Percentiles rank a stretch among this genome's conserved stretches.
Conservation (phyloP, 106 monocot genomes). For the Triglochin maritima region DNA sequence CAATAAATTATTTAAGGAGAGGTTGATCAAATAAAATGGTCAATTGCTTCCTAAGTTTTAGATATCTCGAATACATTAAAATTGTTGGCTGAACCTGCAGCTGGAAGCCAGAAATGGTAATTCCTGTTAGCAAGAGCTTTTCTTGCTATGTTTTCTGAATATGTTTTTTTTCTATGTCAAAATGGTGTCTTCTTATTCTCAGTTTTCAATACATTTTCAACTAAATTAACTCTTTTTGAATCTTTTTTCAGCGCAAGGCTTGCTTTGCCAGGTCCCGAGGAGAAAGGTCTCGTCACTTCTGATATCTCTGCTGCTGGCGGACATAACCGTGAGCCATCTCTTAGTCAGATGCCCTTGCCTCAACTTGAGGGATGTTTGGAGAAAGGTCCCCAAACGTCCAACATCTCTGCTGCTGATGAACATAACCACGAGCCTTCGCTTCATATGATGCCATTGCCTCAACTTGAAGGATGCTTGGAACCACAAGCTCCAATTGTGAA, state of each 20-base stretch:
- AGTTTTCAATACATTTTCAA: background rate
- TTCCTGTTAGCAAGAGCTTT: no score
- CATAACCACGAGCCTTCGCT: no score
- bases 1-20: no score
- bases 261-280: slow-evolving; percentile 50
- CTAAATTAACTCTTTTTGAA: background rate
- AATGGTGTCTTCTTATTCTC: no score
- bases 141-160: no score
- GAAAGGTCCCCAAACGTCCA: background rate
- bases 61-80: no score
- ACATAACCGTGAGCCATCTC: background rate
- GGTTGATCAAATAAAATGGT: no score
- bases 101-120: no score
- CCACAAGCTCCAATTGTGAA: background rate
- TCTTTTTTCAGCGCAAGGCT: slow-evolving; percentile 41
- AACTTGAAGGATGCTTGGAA: slow-evolving; percentile 14
- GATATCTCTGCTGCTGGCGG: slow-evolving; percentile 4
- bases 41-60: no score
- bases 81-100: no score
- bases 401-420: no score
- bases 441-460: background rate
- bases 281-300: slow-evolving; percentile 25
- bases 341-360: background rate
- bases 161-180: no score
- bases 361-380: slow-evolving; percentile 2